A percentile compares a stretch with the other conserved stretches of the same genome.
Conservation (phyloP, 768 basidiomycete genomes). For the Russula sp. region DNA sequence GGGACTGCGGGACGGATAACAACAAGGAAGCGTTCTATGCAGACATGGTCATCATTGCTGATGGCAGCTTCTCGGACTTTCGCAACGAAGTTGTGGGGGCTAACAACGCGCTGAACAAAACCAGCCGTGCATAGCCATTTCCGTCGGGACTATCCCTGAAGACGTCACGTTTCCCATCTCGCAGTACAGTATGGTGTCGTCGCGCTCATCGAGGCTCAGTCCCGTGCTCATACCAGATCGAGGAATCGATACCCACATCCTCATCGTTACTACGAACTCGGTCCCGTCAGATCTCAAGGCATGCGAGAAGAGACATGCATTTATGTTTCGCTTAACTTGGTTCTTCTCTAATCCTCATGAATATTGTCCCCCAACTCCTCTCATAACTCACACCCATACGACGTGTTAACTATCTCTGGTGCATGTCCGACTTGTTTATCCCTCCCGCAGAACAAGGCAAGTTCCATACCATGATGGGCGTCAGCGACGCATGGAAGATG, state of each 20-base stretch:
- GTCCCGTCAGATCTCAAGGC: too few relatives aligned
- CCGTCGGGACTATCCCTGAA: conserved; percentile 73
- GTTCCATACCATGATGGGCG: conserved; percentile 51
- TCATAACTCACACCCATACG: conserved; percentile 53
- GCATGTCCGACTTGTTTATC: conserved; percentile 52
- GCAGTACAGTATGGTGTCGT: conserved; percentile 87
- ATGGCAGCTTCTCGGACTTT: conserved; percentile 43
- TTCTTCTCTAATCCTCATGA: too few relatives aligned
- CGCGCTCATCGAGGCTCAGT: conserved; percentile 69
- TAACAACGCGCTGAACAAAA: too few relatives aligned
- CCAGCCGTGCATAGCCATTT: conserved; percentile 64
- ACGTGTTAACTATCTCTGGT: conserved; percentile 59
- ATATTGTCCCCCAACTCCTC: conserved; percentile 75
- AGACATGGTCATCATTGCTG: conserved; percentile 80
- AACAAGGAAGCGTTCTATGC: conserved; percentile 54
- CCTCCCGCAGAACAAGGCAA: conserved; percentile 66
- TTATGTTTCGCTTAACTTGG: too few relatives aligned
- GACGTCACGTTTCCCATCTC: conserved; percentile 67
- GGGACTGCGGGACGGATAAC: conserved; percentile 33
- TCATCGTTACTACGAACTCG: too few relatives aligned
- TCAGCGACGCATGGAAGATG: conserved; percentile 93
- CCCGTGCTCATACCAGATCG: conserved; percentile 93
- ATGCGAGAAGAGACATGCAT: too few relatives aligned
- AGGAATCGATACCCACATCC: conserved; percentile 32
- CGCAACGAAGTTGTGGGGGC: conserved; percentile 17